Evolutionary conservation across 2,329 filamentous ascomycete genomes (phyloP).

Genomic region (Periconia macrospinosa): DNA sequence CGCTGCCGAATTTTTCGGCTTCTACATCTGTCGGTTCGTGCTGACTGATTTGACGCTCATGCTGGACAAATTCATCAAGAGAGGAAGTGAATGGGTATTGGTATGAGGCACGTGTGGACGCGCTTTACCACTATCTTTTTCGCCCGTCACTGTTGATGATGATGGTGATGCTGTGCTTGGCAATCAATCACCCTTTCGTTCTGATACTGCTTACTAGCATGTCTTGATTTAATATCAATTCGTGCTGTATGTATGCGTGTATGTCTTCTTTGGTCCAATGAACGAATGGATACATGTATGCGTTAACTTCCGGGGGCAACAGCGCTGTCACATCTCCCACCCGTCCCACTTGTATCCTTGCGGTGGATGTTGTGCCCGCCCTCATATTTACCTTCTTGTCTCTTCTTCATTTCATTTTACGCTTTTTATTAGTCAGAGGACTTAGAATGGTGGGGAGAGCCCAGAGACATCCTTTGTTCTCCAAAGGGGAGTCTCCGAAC

Average conservation of each 20-base stretch:
- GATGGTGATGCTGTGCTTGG: neutral
- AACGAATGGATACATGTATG: neutral
- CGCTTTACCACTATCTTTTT: neutral
- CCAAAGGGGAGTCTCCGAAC: too few relatives aligned
- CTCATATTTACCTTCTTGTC: too few relatives aligned
- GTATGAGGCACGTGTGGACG: constrained; percentile 42
- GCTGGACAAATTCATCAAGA: constrained; percentile 96
- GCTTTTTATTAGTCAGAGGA: too few relatives aligned
- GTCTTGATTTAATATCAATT: neutral
- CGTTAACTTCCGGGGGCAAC: neutral
- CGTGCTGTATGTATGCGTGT: neutral
- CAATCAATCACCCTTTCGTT: neutral
- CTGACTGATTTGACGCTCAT: constrained; percentile 79
- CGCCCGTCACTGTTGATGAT: neutral
- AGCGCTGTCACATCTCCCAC: too few relatives aligned
- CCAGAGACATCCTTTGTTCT: too few relatives aligned
- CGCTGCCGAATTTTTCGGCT: constrained; percentile 95
- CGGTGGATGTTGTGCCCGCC: too few relatives aligned
- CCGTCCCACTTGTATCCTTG: too few relatives aligned
- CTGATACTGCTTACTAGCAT: neutral
- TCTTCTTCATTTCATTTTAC: too few relatives aligned
- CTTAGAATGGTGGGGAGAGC: too few relatives aligned
- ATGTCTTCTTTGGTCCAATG: neutral
- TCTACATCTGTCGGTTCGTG: constrained; percentile 96
- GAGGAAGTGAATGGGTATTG: constrained; percentile 91